Evolutionary conservation across 2,329 filamentous ascomycete species (phyloP).

Genomic region (Aspergillus sp.): DNA sequence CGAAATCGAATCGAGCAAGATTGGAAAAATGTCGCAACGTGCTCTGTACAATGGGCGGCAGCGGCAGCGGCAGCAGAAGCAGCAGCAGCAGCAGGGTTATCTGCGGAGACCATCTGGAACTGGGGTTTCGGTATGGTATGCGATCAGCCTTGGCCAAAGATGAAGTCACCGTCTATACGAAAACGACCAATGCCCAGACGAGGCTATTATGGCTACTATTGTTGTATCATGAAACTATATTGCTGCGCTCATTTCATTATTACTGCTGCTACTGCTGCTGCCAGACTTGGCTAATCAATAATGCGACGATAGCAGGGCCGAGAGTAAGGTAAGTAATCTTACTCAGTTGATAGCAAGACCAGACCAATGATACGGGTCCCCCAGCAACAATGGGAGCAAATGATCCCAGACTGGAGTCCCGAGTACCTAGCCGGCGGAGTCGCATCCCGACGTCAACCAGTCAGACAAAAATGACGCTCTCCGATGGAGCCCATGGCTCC

Average conservation of each 20-base stretch:
- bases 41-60: too few relatives aligned
- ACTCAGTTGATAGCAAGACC: slow-evolving; percentile 1
- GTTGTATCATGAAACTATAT: background rate
- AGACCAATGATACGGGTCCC: slow-evolving; percentile 1
- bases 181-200: background rate
- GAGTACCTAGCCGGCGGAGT: slow-evolving; percentile 18
- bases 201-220: background rate
- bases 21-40: background rate
- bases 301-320: background rate
- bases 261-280: background rate
- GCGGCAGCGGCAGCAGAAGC: too few relatives aligned
- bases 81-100: too few relatives aligned
- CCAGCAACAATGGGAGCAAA: slow-evolving; percentile 1
- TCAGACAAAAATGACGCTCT: slow-evolving; percentile 25
- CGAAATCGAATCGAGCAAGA: slow-evolving; percentile 5
- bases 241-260: background rate
- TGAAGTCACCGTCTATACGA: background rate
- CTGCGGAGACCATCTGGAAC: too few relatives aligned
- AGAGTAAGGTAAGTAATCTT: background rate
- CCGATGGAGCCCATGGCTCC: slow-evolving; percentile 15
- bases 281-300: background rate
- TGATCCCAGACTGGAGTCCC: background rate
- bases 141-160: background rate
- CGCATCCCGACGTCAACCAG: slow-evolving; percentile 12
- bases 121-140: too few relatives aligned